Base-by-base conservation (phyloP, 176 grass and related monocot species). In the Hordeum marinum region DNA sequence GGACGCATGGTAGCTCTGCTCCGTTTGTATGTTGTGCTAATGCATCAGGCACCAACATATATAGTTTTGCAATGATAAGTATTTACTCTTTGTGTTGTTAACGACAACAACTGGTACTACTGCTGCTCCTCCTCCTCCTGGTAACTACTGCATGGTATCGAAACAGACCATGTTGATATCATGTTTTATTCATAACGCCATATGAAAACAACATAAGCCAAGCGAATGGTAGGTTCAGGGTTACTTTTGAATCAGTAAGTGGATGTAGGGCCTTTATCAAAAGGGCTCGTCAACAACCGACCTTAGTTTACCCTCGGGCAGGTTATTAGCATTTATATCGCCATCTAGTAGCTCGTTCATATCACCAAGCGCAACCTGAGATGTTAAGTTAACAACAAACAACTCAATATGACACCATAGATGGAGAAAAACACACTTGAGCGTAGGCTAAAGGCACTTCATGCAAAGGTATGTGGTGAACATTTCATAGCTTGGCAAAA, bases 261-360 rank as follows among this genome's bases (percentile, higher is more conserved):
- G 14, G 8, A 20, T 2, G 27, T 43, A n/a, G 68, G 50, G 39
- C 6, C 17, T 67, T 50, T 48, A 37, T 73, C 5, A 79, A 63
- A 82, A 63, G 17, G 77, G 64, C 23, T 83, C 24, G 62, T 43
- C n/a, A 78, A 34, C 7, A 63, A 85, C 31, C 43, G 26, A 98
- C 93, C 96, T 98, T 78, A 94, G 77, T 85, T 98, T 98, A 85
- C 93, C 93, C 20, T 89, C 79, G 13, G 96, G 91, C 69, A 98
- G 86, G 6, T 88, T 83, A 88, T 94, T 82, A 70, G 93, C 96
- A 81, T 90, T 29, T 18, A 82, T 87, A 89, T 98, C 85, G 50
- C 87, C 80, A 89, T 75, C 9, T 48, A 81, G 11, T 77, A 98
- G 87, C 83, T 94, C 89, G 75, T 90, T 91, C 93, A 95, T 94